phyloP scores from a whole-genome alignment of 176 grass and related monocot genomes.

The Oryza glaberrima region DNA sequence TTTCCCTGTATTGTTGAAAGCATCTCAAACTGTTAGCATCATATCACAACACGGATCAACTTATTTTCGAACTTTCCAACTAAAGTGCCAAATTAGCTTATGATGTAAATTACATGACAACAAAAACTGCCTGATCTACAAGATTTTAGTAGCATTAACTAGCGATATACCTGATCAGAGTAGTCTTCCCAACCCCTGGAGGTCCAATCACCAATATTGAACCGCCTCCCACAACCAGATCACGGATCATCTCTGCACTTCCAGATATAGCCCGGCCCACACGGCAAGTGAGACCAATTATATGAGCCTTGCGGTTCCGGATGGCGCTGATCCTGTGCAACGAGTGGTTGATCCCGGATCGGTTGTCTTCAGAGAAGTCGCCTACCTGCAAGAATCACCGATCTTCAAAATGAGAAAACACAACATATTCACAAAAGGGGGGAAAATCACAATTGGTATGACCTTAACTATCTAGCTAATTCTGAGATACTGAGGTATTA shows the following conservation, averaged over 20 bases:
- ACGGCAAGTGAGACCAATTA: constrained; percentile 94
- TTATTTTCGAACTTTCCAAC: neutral
- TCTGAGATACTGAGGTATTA: neutral
- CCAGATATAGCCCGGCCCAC: constrained; percentile 87
- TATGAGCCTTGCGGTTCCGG: constrained; percentile 78
- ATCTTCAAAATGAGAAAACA: constrained; percentile 6
- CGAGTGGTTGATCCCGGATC: constrained; percentile 91
- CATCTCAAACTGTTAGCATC: constrained; percentile 32
- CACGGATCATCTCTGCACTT: constrained; percentile 90
- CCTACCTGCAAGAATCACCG: constrained; percentile 65
- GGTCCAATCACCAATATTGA: constrained; percentile 95
- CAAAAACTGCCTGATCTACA: neutral
- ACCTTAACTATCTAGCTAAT: neutral
- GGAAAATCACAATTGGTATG: too few species aligned
- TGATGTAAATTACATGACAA: neutral
- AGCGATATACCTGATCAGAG: constrained; percentile 79
- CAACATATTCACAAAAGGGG: neutral
- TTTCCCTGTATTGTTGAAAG: constrained; percentile 76
- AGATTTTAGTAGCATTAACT: neutral
- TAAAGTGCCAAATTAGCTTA: neutral
- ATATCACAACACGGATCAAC: neutral
- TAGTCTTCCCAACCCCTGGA: constrained; percentile 95
- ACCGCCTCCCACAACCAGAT: constrained; percentile 72
- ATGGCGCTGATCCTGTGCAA: constrained; percentile 97
- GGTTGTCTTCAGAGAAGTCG: constrained; percentile 91